Percentiles rank a stretch among this genome's conserved stretches.
phyloP scores from a whole-genome alignment of 2,329 filamentous ascomycete species.

The Microdochium nivale region DNA sequence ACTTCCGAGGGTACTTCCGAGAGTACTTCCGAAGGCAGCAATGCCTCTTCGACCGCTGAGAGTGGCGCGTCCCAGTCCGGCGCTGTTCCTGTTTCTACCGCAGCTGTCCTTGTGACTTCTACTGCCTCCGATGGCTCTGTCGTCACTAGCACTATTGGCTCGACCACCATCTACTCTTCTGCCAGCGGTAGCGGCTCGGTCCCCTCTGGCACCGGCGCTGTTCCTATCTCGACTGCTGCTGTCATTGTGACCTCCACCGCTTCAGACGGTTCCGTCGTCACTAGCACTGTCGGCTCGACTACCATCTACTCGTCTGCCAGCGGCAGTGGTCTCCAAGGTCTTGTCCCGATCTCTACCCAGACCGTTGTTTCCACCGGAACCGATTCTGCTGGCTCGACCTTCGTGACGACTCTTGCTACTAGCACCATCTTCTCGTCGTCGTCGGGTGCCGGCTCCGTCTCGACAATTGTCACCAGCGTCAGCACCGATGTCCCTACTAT shows the following conservation, averaged over 20 bases:
- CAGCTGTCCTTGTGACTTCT: not conserved
- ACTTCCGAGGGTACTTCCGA: not conserved
- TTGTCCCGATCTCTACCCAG: conserved; percentile 6
- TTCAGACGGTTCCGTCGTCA: conserved; percentile 5
- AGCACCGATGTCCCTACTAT: conserved; percentile 10
- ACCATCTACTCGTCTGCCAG: conserved; percentile 1
- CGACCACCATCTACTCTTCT: conserved; percentile 1
- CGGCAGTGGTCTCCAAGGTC: conserved; percentile 3
- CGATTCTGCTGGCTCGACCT: conserved; percentile 5
- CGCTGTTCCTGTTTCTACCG: not conserved
- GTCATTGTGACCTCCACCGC: not conserved
- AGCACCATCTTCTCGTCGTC: conserved; percentile 14
- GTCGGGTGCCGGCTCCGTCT: conserved; percentile 7
- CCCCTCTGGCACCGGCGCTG: not conserved
- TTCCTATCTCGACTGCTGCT: not conserved
- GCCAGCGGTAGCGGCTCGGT: not conserved
- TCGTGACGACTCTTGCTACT: conserved; percentile 7
- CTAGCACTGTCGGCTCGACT: conserved; percentile 6
- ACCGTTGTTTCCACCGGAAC: conserved; percentile 6
- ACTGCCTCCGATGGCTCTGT: conserved; percentile 4
- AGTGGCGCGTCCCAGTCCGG: not conserved
- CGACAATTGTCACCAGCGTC: conserved; percentile 11
- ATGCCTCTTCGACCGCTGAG: not conserved
- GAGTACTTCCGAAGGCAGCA: not conserved
- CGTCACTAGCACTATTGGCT: conserved; percentile 7